Conservation (phyloP, 139 green algal genomes). For the Chlamydomonas schloesseri region DNA sequence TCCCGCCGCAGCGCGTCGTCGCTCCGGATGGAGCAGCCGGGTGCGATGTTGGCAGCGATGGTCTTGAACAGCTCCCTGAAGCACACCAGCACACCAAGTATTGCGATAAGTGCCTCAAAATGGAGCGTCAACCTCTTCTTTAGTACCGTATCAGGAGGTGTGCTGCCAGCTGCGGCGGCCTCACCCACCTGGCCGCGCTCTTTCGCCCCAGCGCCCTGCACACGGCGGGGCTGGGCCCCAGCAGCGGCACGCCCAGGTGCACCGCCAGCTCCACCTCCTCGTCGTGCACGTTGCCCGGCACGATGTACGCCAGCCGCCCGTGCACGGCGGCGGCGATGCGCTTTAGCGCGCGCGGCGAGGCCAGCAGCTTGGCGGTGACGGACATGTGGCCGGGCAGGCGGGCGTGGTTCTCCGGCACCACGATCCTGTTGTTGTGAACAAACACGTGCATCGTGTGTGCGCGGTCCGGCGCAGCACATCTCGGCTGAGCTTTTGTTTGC, state of each 20-base stretch:
- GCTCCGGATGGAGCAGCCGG: slow-evolving; percentile 41
- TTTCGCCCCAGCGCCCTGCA: slow-evolving; percentile 56
- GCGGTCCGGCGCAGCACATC: too few species aligned
- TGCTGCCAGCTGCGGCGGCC: too few species aligned
- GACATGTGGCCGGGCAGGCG: slow-evolving; percentile 70
- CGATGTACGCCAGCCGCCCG: slow-evolving; percentile 67
- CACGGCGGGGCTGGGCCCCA: slow-evolving; percentile 56
- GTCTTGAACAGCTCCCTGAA: slow-evolving; percentile 50
- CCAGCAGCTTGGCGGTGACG: slow-evolving; percentile 63
- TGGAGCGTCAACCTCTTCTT: too few species aligned
- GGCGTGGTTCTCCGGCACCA: slow-evolving; percentile 68
- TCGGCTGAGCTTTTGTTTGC: too few species aligned
- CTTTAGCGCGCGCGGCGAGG: slow-evolving; percentile 62
- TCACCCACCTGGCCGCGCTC: slow-evolving; percentile 50
- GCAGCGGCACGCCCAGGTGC: slow-evolving; percentile 66
- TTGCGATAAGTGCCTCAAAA: too few species aligned
- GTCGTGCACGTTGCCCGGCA: slow-evolving; percentile 64
- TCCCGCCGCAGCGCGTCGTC: neutral
- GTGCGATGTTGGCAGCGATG: slow-evolving; percentile 59
- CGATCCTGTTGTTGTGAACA: slow-evolving; percentile 42
- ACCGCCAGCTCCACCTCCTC: slow-evolving; percentile 67
- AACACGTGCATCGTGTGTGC: too few species aligned
- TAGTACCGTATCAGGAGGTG: too few species aligned
- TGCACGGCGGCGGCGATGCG: slow-evolving; percentile 57
- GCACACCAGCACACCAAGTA: too few species aligned